phyloP scores from a whole-genome alignment of 1,284 basidiomycete genomes.

The Kwoniella shivajii region DNA sequence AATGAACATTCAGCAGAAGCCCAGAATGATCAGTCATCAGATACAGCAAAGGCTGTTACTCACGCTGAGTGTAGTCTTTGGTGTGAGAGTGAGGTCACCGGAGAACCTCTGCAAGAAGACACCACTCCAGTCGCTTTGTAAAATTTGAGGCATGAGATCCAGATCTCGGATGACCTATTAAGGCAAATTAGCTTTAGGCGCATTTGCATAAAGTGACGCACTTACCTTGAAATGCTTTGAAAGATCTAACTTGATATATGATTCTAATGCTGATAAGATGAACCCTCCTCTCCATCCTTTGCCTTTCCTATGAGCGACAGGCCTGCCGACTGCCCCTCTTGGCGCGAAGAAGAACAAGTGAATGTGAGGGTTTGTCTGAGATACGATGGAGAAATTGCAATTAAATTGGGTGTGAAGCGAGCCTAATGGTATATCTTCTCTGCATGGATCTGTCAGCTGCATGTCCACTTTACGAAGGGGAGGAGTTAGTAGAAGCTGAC shows the following conservation, averaged over 20 bases:
- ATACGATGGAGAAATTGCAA: conserved; percentile 93
- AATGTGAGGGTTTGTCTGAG: conserved; percentile 92
- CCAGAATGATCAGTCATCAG: not conserved
- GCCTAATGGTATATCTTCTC: conserved; percentile 92
- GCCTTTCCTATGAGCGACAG: conserved; percentile 36
- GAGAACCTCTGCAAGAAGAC: conserved; percentile 76
- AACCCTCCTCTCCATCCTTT: conserved; percentile 95
- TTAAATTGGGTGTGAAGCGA: conserved; percentile 92
- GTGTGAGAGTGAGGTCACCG: conserved; percentile 69
- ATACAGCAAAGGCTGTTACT: no score
- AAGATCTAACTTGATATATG: conserved; percentile 90
- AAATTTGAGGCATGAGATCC: conserved; percentile 79
- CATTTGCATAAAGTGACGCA: not conserved
- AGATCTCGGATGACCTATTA: conserved; percentile 82
- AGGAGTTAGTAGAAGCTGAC: no score
- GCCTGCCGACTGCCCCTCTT: conserved; percentile 79
- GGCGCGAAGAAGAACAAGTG: conserved; percentile 98
- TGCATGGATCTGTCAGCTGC: conserved; percentile 37
- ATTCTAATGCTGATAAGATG: conserved; percentile 84
- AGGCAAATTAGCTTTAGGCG: conserved; percentile 7
- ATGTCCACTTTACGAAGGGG: no score
- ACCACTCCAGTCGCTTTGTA: conserved; percentile 93
- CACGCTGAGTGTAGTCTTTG: conserved; percentile 73
- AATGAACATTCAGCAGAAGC: conserved; percentile 10
- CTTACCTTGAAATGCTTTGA: conserved; percentile 88